These are phyloP conservation scores for Erysiphe pulchra DNA, from an alignment of 2,329 filamentous ascomycete genomes.

Conservation along the genomic window DNA sequence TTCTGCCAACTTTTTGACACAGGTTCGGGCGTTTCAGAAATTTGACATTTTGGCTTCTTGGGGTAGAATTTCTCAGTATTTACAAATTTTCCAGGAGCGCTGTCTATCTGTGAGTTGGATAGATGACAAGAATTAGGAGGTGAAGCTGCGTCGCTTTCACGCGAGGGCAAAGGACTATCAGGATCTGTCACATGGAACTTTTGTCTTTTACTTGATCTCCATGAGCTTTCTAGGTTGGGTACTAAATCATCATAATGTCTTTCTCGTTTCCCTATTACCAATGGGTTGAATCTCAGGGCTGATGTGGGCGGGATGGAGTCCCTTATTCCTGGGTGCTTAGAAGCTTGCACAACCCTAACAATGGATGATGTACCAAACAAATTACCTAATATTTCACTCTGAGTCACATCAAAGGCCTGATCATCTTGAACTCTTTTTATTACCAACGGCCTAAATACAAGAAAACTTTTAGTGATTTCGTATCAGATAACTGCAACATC, in stretches of 20 bases:
- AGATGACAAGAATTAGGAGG: not conserved
- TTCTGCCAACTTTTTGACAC: not conserved
- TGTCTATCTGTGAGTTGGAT: not conserved
- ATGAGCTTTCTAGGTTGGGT: conserved; percentile 2
- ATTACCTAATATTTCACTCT: conserved; percentile 9
- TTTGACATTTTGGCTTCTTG: conserved; percentile 6
- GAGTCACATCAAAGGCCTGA: conserved; percentile 11
- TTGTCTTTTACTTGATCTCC: conserved; percentile 10
- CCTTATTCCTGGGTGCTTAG: conserved; percentile 6
- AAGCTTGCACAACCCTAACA: conserved; percentile 11
- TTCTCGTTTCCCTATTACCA: conserved; percentile 6
- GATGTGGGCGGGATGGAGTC: conserved; percentile 13
- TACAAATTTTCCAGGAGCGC: conserved; percentile 8
- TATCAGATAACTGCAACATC: not conserved
- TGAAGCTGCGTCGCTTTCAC: conserved; percentile 5
- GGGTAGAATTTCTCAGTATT: conserved; percentile 3
- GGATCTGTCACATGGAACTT: conserved; percentile 7
- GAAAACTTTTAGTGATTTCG: conserved; percentile 2
- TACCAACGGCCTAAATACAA: conserved; percentile 7
- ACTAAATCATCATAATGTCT: conserved; percentile 4
- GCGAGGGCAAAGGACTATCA: conserved; percentile 11
- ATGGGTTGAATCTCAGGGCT: conserved; percentile 10
- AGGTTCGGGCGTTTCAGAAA: conserved; percentile 4
- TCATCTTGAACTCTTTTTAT: conserved; percentile 14
- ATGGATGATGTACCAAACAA: conserved; percentile 9